Evolutionary conservation across 495 filamentous ascomycete species (phyloP).

Genomic region (Aspergillus egyptiacus): DNA sequence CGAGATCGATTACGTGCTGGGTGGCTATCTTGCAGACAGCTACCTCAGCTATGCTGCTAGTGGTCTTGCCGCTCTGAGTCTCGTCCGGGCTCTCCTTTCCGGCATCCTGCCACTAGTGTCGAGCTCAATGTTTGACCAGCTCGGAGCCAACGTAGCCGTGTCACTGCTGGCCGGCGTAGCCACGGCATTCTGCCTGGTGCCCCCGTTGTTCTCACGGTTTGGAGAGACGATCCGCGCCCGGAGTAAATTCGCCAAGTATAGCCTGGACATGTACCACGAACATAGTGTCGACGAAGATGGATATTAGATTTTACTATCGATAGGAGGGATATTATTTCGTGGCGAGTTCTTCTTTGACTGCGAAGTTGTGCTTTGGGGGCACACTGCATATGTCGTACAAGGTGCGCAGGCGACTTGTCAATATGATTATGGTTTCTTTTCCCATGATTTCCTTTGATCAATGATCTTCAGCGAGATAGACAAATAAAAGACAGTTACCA

Average conservation of each 20-base stretch:
- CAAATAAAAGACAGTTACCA: not conserved
- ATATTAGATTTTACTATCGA: constrained; percentile 8
- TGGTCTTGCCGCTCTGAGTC: constrained; percentile 44
- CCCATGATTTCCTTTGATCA: not conserved
- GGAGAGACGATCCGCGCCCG: constrained; percentile 38
- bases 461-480: not conserved
- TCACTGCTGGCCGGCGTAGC: constrained; percentile 43
- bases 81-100: constrained; percentile 42
- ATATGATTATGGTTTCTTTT: constrained; percentile 4
- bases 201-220: constrained; percentile 41
- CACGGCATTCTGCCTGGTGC: constrained; percentile 41
- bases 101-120: constrained; percentile 46
- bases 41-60: constrained; percentile 50
- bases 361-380: not conserved
- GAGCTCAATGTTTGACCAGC: constrained; percentile 34
- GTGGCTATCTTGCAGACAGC: constrained; percentile 50
- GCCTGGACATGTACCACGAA: constrained; percentile 35
- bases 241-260: constrained; percentile 47
- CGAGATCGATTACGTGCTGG: constrained; percentile 46
- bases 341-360: not conserved
- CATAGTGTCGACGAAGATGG: constrained; percentile 23
- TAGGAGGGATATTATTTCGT: not conserved
- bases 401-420: constrained; percentile 7
- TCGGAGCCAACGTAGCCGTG: constrained; percentile 42
- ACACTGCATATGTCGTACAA: not conserved